phyloP scores from a whole-genome alignment of 805 yeast genomes.

The Sugiyamaella americana region DNA sequence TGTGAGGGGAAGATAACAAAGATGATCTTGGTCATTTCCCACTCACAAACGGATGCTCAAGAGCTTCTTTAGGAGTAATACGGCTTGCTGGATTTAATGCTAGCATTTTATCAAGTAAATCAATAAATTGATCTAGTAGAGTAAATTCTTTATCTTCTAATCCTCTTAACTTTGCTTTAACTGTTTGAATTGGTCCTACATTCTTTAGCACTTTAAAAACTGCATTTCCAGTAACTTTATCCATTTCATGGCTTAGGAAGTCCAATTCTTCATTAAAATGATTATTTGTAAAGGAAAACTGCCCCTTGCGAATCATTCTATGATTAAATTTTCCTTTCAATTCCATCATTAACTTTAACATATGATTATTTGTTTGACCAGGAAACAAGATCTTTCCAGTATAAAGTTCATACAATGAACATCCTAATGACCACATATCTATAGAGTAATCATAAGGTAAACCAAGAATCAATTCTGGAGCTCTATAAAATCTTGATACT shows the following conservation, averaged over 20 bases:
- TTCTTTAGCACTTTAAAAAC: conserved; percentile 15
- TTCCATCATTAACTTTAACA: conserved; percentile 31
- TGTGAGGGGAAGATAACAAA: not conserved
- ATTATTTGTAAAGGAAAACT: conserved; percentile 15
- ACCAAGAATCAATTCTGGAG: conserved; percentile 72
- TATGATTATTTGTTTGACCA: conserved; percentile 81
- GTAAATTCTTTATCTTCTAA: conserved; percentile 10
- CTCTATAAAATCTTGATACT: conserved; percentile 63
- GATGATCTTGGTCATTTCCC: not conserved
- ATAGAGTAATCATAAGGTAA: conserved; percentile 55
- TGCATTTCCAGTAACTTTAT: conserved; percentile 23
- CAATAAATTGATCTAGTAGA: conserved; percentile 22
- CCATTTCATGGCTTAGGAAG: conserved; percentile 22
- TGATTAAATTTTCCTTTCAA: conserved; percentile 28
- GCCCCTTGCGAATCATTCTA: conserved; percentile 27
- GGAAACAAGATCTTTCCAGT: conserved; percentile 87
- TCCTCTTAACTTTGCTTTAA: conserved; percentile 10
- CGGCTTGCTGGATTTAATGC: conserved; percentile 55
- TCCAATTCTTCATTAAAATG: conserved; percentile 28
- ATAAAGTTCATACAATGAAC: conserved; percentile 88
- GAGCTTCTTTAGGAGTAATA: conserved; percentile 59
- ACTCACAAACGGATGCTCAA: conserved; percentile 48
- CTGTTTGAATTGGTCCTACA: conserved; percentile 13
- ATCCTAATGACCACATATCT: conserved; percentile 95
- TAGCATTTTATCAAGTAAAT: conserved; percentile 29